These are phyloP conservation scores for Alternaria alternata DNA, from an alignment of 2,329 filamentous ascomycete species.

Conservation along the genomic window DNA sequence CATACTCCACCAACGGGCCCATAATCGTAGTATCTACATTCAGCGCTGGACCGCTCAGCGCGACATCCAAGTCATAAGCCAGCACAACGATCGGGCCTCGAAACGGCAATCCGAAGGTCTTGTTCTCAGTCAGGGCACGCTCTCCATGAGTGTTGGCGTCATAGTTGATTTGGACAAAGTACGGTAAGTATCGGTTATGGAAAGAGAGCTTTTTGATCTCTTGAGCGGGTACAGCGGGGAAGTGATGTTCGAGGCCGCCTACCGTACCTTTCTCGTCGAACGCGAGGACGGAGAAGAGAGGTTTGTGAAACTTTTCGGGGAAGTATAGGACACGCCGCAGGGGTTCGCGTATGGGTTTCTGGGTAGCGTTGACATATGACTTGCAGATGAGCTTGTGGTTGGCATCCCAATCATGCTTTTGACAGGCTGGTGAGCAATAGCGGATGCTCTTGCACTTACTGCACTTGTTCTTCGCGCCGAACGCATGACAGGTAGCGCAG, in stretches of 20 bases:
- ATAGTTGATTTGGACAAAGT: constrained; percentile 22
- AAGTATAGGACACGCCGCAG: constrained; percentile 14
- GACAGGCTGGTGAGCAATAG: constrained; percentile 22
- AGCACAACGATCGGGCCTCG: constrained; percentile 18
- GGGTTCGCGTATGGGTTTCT: background rate
- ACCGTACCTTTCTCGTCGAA: constrained; percentile 8
- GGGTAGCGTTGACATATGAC: background rate
- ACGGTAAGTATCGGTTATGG: constrained; percentile 14
- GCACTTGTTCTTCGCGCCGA: constrained; percentile 5
- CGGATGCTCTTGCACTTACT: constrained; percentile 17
- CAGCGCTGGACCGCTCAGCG: constrained; percentile 17
- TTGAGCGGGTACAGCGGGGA: background rate
- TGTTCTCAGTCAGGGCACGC: constrained; percentile 6
- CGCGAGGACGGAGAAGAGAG: constrained; percentile 6
- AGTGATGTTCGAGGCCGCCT: background rate
- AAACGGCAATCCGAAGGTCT: constrained; percentile 5
- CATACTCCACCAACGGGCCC: constrained; percentile 17
- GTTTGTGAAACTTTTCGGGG: background rate
- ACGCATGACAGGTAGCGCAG: constrained; percentile 17
- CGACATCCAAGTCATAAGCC: constrained; percentile 17
- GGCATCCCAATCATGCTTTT: constrained; percentile 14
- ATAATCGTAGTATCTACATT: constrained; percentile 16
- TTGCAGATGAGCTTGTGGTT: constrained; percentile 21
- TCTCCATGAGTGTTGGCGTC: constrained; percentile 9
- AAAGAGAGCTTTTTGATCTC: constrained; percentile 22